Evolutionary conservation across 495 filamentous ascomycete genomes (phyloP).

Genomic region (Articulospora tetracladia): DNA sequence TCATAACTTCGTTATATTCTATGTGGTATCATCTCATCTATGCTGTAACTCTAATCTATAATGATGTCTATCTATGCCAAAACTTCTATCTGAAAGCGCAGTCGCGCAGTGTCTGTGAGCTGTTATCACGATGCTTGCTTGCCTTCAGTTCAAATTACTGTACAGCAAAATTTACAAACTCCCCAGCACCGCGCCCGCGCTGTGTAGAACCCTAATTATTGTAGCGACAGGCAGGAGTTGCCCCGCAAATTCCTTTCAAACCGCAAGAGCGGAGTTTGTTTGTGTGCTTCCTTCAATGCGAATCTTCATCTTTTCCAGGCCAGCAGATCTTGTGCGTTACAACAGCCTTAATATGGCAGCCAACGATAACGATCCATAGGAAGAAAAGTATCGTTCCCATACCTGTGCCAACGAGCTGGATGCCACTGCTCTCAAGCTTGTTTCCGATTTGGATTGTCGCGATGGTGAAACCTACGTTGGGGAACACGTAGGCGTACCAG

Average conservation of each 20-base stretch:
- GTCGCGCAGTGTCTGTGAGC: neutral
- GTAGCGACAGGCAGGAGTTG: neutral
- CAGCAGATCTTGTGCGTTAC: slow-evolving; percentile 51
- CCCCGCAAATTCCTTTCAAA: neutral
- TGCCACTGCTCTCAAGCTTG: slow-evolving; percentile 33
- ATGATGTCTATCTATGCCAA: neutral
- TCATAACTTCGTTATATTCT: neutral
- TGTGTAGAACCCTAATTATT: neutral
- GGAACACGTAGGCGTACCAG: slow-evolving; percentile 57
- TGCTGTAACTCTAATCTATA: neutral
- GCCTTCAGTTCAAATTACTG: neutral
- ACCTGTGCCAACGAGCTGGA: slow-evolving; percentile 41
- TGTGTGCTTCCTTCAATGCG: slow-evolving; percentile 3
- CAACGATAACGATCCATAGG: slow-evolving; percentile 55
- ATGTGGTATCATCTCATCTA: neutral
- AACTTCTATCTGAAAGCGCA: neutral
- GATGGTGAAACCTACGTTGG: slow-evolving; percentile 53
- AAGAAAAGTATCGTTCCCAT: slow-evolving; percentile 51
- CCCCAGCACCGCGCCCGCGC: neutral
- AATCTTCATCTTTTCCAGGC: slow-evolving; percentile 62
- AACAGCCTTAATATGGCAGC: slow-evolving; percentile 50
- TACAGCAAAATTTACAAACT: neutral
- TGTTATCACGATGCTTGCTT: neutral
- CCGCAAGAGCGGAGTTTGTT: neutral
- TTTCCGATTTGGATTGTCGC: slow-evolving; percentile 43